Percentiles rank a stretch among this genome's conserved stretches.
These are phyloP conservation scores for Penicillium malachiteum DNA, from an alignment of 495 filamentous ascomycete genomes.

Conservation along the genomic window DNA sequence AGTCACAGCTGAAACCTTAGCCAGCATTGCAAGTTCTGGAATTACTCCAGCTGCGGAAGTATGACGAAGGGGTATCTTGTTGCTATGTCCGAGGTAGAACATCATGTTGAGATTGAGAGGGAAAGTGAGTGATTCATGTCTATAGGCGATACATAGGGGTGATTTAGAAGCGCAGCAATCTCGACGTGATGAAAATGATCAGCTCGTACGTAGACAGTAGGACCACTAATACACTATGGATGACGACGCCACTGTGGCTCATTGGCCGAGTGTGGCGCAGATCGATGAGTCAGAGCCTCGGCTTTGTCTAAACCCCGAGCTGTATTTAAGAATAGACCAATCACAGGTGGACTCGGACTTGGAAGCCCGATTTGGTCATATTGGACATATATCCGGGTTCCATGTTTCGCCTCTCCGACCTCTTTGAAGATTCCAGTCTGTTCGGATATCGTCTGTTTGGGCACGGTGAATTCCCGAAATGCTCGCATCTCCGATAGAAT, in stretches of 20 bases:
- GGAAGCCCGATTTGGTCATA: background rate
- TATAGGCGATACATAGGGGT: too few relatives aligned
- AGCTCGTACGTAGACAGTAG: too few relatives aligned
- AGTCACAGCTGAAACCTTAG: too few relatives aligned
- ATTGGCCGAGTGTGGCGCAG: background rate
- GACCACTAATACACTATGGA: background rate
- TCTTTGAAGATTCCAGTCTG: background rate
- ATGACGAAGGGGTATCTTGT: too few relatives aligned
- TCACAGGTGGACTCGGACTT: background rate
- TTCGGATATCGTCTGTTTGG: background rate
- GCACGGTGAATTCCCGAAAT: background rate
- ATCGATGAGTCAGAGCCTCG: background rate
- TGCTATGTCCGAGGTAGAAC: too few relatives aligned
- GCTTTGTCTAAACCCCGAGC: background rate
- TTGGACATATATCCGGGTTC: background rate
- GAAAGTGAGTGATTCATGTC: too few relatives aligned
- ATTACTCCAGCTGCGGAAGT: too few relatives aligned
- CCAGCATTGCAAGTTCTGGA: too few relatives aligned
- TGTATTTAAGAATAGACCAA: too few relatives aligned
- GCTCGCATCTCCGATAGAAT: background rate
- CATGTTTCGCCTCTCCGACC: background rate
- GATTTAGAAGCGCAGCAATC: too few relatives aligned
- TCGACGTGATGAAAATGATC: too few relatives aligned
- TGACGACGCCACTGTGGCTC: constrained; percentile 1
- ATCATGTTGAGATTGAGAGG: too few relatives aligned